Conservation (phyloP, 768 basidiomycete genomes). For the Symmetrospora coprosmae region DNA sequence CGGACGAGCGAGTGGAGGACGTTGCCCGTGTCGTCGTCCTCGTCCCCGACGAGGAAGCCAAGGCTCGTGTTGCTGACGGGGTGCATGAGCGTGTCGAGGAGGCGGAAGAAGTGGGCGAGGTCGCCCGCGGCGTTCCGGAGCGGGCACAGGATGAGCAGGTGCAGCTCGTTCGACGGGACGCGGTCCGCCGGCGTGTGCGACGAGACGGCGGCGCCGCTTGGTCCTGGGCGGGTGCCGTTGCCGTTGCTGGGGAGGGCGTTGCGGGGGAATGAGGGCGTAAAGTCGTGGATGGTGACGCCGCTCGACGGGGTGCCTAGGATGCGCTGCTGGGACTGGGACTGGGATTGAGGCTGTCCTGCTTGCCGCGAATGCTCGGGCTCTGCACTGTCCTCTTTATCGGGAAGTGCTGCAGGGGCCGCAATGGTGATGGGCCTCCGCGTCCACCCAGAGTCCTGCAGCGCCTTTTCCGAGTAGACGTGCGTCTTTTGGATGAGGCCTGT, state of each 20-base stretch:
- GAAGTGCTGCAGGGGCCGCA: too few species aligned
- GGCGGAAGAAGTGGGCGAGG: slow-evolving; percentile 15
- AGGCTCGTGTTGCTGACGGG: slow-evolving; percentile 19
- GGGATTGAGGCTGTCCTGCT: not conserved
- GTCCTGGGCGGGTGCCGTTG: too few species aligned
- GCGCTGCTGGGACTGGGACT: too few species aligned
- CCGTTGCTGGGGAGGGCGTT: too few species aligned
- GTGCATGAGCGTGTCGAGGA: slow-evolving; percentile 15
- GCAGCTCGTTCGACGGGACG: slow-evolving; percentile 7
- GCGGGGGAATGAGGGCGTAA: not conserved
- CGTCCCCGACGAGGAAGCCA: slow-evolving; percentile 25
- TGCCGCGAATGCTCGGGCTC: not conserved
- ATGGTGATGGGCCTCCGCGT: slow-evolving; percentile 3
- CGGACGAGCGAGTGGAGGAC: not conserved
- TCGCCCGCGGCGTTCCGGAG: slow-evolving; percentile 18
- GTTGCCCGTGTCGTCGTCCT: slow-evolving; percentile 21
- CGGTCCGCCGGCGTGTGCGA: too few species aligned
- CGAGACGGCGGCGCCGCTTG: too few species aligned
- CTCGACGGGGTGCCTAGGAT: not conserved
- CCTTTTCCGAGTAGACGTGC: slow-evolving; percentile 18
- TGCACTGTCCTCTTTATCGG: not conserved
- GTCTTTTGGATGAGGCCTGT: slow-evolving; percentile 8
- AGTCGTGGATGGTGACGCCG: slow-evolving; percentile 15
- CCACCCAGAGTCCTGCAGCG: slow-evolving; percentile 20
- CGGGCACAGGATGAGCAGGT: slow-evolving; percentile 25